Evolutionary conservation across 768 basidiomycete species (phyloP).

Genomic region (Lentinula raphanica): DNA sequence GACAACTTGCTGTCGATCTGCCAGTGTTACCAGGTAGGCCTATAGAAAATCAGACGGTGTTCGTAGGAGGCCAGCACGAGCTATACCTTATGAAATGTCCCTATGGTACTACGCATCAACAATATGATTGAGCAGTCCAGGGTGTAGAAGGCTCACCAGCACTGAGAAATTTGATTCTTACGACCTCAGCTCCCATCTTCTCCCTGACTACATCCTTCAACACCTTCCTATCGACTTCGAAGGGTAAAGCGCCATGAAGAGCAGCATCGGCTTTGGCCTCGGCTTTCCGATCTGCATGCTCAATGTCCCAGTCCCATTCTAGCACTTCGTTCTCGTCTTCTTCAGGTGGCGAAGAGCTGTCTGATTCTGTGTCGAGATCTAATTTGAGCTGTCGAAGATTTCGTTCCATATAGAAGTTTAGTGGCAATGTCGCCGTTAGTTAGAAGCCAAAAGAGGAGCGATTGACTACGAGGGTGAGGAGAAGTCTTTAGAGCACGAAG

Average conservation of each 20-base stretch:
- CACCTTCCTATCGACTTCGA: slow-evolving; percentile 69
- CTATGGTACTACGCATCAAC: slow-evolving; percentile 28
- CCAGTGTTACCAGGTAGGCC: slow-evolving; percentile 75
- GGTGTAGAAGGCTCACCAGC: slow-evolving; percentile 48
- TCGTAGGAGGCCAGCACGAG: background rate
- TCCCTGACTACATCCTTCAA: slow-evolving; percentile 76
- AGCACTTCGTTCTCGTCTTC: slow-evolving; percentile 19
- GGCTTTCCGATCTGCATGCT: slow-evolving; percentile 62
- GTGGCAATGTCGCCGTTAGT: background rate
- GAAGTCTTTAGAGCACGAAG: background rate
- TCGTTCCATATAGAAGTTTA: slow-evolving; percentile 2
- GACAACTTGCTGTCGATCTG: slow-evolving; percentile 56
- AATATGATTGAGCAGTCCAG: slow-evolving; percentile 5
- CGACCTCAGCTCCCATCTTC: slow-evolving; percentile 61
- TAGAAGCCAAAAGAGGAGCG: background rate
- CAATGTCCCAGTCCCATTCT: slow-evolving; percentile 67
- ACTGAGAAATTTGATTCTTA: slow-evolving; percentile 66
- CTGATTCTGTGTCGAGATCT: background rate
- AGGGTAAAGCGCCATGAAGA: slow-evolving; percentile 57
- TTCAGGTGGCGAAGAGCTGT: background rate
- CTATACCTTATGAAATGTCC: slow-evolving; percentile 77
- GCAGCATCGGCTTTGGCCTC: slow-evolving; percentile 63
- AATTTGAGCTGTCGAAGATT: slow-evolving; percentile 5
- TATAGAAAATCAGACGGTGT: slow-evolving; percentile 19
- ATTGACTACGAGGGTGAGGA: background rate